These are phyloP conservation scores for Nakazawaea ishiwadae DNA, from an alignment of 805 yeast species.

Conservation along the genomic window DNA sequence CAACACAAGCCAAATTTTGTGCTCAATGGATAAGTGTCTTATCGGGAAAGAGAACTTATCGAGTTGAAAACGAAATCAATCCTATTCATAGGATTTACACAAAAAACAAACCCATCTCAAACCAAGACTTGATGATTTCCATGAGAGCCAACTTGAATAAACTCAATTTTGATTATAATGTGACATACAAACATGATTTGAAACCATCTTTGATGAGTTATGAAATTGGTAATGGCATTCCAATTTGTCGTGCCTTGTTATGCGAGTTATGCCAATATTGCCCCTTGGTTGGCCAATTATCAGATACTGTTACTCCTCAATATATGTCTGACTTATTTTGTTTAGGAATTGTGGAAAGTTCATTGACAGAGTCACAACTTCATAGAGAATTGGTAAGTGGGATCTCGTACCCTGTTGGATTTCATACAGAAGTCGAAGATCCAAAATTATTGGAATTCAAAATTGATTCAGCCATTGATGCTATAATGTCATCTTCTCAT, in stretches of 20 bases:
- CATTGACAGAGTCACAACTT: slow-evolving; percentile 41
- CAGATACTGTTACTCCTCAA: slow-evolving; percentile 48
- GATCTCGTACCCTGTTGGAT: slow-evolving; percentile 45
- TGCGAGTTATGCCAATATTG: slow-evolving; percentile 35
- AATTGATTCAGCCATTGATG: slow-evolving; percentile 36
- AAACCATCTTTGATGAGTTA: slow-evolving; percentile 20
- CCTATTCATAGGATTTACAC: slow-evolving; percentile 7
- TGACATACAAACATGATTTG: neutral
- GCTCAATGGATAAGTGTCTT: slow-evolving; percentile 34
- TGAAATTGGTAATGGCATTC: slow-evolving; percentile 35
- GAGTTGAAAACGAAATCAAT: neutral
- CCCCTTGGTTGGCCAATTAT: slow-evolving; percentile 40
- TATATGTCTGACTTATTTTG: slow-evolving; percentile 43
- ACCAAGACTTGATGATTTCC: slow-evolving; percentile 22
- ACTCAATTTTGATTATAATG: slow-evolving; percentile 18
- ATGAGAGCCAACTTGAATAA: slow-evolving; percentile 34
- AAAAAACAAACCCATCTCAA: slow-evolving; percentile 4
- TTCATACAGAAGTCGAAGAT: slow-evolving; percentile 20
- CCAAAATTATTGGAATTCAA: slow-evolving; percentile 15
- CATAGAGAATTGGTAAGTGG: slow-evolving; percentile 51
- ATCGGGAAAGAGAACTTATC: slow-evolving; percentile 16
- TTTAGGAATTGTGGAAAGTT: slow-evolving; percentile 37
- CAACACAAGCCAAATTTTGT: slow-evolving; percentile 32
- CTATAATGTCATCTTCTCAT: slow-evolving; percentile 37
- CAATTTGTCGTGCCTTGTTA: slow-evolving; percentile 33